A percentile compares a stretch with the other conserved stretches of the same genome.
Evolutionary conservation across 1,284 basidiomycete species (phyloP).

Genomic region (Moesziomyces parantarcticus): DNA sequence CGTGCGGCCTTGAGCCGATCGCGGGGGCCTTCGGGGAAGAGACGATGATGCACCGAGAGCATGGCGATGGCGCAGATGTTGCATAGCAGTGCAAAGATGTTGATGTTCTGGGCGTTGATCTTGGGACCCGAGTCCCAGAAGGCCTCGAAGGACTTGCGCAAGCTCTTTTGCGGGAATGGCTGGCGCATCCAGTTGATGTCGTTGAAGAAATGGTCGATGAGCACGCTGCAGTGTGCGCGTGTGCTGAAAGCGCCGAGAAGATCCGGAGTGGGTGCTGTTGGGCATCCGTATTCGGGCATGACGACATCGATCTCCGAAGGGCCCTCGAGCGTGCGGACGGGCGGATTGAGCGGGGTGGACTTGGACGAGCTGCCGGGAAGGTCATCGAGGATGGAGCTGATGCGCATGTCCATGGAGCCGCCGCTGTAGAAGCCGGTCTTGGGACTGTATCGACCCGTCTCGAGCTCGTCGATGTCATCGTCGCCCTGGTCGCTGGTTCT

Average conservation of each 20-base stretch:
- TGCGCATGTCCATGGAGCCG: conserved; percentile 53
- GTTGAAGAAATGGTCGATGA: conserved; percentile 58
- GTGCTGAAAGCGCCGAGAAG: conserved; percentile 49
- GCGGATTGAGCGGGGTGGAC: conserved; percentile 34
- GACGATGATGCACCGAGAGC: conserved; percentile 34
- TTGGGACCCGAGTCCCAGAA: conserved; percentile 54
- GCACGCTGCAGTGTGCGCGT: conserved; percentile 35
- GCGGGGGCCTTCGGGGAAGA: conserved; percentile 31
- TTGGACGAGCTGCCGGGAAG: conserved; percentile 40
- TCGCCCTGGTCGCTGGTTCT: conserved; percentile 26
- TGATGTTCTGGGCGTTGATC: conserved; percentile 55
- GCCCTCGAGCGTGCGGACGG: conserved; percentile 43
- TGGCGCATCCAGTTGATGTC: conserved; percentile 65
- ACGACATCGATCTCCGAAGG: conserved; percentile 48
- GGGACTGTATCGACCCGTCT: conserved; percentile 43
- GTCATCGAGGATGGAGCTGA: conserved; percentile 55
- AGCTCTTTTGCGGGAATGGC: conserved; percentile 44
- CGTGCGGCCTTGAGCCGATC: conserved; percentile 45
- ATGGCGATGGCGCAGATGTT: conserved; percentile 47
- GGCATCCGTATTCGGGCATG: conserved; percentile 58
- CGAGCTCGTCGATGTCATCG: conserved; percentile 51
- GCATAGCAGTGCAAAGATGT: conserved; percentile 57
- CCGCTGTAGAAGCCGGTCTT: conserved; percentile 53
- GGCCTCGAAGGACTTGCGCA: conserved; percentile 41
- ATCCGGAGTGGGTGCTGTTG: conserved; percentile 35